Base-by-base conservation (phyloP, 306 rosid species). In the Cicer cuneatum region DNA sequence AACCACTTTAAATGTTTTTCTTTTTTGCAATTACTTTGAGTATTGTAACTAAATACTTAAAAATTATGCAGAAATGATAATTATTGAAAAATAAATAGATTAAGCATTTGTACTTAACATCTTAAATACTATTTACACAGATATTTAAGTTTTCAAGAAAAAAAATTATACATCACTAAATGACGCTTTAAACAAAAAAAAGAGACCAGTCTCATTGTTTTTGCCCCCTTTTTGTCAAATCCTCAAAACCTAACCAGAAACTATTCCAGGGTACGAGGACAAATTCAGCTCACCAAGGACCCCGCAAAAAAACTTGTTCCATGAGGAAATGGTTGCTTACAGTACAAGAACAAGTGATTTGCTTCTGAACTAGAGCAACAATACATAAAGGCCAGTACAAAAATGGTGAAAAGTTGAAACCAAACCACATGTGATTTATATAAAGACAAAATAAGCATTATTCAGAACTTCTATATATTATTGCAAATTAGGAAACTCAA, bases 381-480 rank as follows among this genome's bases (percentile, higher is more conserved):
- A 64, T 10, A 41, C 8, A 62, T 15, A 39, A 62, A 62, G 5
- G 14, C 0, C 33, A 41, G 35, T 1, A 61, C n/a, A n/a, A 35
- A 59, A 62, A 62, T 38, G 46, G 35, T 1, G 2, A 64, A 42
- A 19, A 16, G 35, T 29, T 48, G 57, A 48, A 66, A 78, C 63
- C 60, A 61, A 56, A 60, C 64, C 41, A 58, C 53, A 67, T 48
- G 12, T 45, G 48, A 40, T 41, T 80, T 60, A 78, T 59, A 60
- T 39, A 47, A 24, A 40, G 56, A 63, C 14, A 46, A 64, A 42
- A 56, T 1, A 15, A 8, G 19, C 52, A 57, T 64, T 40, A 66
- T 66, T 57, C 38, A 9, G 10, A 65, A 65, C 51, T 8, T 63
- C 35, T 40, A 63, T 40, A 33, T 9, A 38, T 33, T 15, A 37